phyloP scores from a whole-genome alignment of 2,329 filamentous ascomycete species.

The Aurifilum marmelostoma region DNA sequence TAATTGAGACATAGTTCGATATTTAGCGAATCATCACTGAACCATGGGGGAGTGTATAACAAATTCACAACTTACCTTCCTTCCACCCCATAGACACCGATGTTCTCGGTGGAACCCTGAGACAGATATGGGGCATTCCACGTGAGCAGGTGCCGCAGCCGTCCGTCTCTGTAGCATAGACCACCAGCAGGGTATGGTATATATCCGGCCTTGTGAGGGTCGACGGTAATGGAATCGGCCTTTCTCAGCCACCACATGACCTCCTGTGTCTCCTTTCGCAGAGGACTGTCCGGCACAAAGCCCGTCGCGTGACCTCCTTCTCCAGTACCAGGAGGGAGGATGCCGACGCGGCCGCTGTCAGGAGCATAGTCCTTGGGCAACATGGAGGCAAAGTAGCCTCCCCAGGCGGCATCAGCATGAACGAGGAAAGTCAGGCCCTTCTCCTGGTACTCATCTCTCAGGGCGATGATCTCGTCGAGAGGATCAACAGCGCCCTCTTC shows the following conservation, averaged over 20 bases:
- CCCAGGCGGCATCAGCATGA: slow-evolving; percentile 54
- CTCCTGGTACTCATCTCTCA: slow-evolving; percentile 46
- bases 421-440: slow-evolving; percentile 49
- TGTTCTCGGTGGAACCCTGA: slow-evolving; percentile 41
- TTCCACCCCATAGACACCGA: slow-evolving; percentile 42
- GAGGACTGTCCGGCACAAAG: slow-evolving; percentile 41
- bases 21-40: neutral
- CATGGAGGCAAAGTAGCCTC: slow-evolving; percentile 53
- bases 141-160: slow-evolving; percentile 48
- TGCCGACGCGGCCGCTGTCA: slow-evolving; percentile 33
- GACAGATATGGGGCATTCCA: slow-evolving; percentile 48
- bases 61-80: slow-evolving; percentile 33
- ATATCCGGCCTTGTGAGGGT: slow-evolving; percentile 52
- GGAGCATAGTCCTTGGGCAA: slow-evolving; percentile 39
- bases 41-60: neutral
- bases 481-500: slow-evolving; percentile 52
- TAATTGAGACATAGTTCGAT: slow-evolving; percentile 29
- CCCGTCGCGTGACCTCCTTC: slow-evolving; percentile 25
- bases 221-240: slow-evolving; percentile 51
- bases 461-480: slow-evolving; percentile 41
- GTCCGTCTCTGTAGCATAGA: slow-evolving; percentile 47
- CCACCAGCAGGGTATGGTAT: slow-evolving; percentile 51
- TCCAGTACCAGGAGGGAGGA: slow-evolving; percentile 9
- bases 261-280: slow-evolving; percentile 42
- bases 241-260: slow-evolving; percentile 44